Base-by-base conservation (phyloP, 495 filamentous ascomycete genomes). In the Daldinia concentrica region DNA sequence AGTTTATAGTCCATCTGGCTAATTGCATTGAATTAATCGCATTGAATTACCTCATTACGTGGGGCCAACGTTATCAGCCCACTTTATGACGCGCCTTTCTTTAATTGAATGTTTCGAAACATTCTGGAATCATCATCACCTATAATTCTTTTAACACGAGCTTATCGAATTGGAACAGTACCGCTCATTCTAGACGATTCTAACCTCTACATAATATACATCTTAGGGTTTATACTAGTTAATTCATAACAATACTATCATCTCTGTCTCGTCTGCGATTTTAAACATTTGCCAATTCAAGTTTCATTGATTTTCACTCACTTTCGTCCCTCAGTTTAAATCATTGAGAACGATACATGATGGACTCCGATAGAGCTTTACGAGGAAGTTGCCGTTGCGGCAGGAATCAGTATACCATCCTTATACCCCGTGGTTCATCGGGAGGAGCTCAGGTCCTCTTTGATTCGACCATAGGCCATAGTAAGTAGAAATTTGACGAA, bases 381-480 rank as follows among this genome's bases (percentile, higher is more conserved):
- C 86, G 84, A 59, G 93, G 94, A 63, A 85, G 89, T 75, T 97
- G 94, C 80, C 88, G 90, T 27, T 97, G 94, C 78, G 93, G 93
- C 43, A 89, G 94, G 30, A 97, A 95, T 74, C 86, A 89, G 68
- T 97, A 96, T 79, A 83, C 87, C 17, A 87, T 97, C 64, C 79
- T 85, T 29, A 83, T 93, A 30, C 93, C 94, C 3, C 70, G 81
- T 3, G 72, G 87, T 67, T 78, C 85, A 43, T 78, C 79, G 14
- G 79, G 88, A 34, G 78, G 83, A 50, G 88, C 90, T 24, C 84
- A 88, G 52, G 85, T 97, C 7, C 86, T 92, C 69, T 93, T 93
- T 74, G 89, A 93, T 75, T 85, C 86, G 34, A 85, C 85, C 57
- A 79, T 80, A 54, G 85, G 87, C 26, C 89, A 90, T 58, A 86